These are phyloP conservation scores for Citropsis articulata DNA, from an alignment of 345 rosid species.

Conservation along the genomic window DNA sequence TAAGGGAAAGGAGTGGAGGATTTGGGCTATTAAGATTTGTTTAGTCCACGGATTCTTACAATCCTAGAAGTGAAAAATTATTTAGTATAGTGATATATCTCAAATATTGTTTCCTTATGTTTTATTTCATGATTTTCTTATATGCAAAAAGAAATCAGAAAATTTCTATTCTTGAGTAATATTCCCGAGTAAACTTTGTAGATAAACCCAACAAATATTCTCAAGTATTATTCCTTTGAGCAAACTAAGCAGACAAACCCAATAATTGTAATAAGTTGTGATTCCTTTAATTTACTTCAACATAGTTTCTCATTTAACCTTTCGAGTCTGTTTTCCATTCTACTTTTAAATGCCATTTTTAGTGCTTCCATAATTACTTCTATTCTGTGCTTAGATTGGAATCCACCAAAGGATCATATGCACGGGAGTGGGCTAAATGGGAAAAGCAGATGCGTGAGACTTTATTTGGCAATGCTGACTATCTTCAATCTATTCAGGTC, in stretches of 20 bases:
- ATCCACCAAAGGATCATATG: constrained; percentile 75
- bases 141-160: background rate
- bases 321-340: background rate
- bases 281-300: background rate
- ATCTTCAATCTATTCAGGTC: constrained; percentile 79
- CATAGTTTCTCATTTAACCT: background rate
- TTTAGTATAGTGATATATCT: background rate
- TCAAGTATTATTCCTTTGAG: background rate
- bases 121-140: background rate
- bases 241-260: background rate
- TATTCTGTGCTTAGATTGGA: constrained; percentile 52
- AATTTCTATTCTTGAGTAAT: background rate
- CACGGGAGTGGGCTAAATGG: constrained; percentile 83
- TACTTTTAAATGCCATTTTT: background rate
- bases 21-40: background rate
- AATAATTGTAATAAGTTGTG: background rate
- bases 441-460: constrained; percentile 63
- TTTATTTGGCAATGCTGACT: constrained; percentile 49
- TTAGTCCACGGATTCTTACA: background rate
- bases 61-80: background rate
- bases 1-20: background rate
- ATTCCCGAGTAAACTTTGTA: background rate
- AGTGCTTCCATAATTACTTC: constrained; percentile 5
- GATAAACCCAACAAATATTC: background rate
- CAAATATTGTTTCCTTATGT: background rate